Conservation (phyloP, 257 asterid species). For the Solanum paucissectum region DNA sequence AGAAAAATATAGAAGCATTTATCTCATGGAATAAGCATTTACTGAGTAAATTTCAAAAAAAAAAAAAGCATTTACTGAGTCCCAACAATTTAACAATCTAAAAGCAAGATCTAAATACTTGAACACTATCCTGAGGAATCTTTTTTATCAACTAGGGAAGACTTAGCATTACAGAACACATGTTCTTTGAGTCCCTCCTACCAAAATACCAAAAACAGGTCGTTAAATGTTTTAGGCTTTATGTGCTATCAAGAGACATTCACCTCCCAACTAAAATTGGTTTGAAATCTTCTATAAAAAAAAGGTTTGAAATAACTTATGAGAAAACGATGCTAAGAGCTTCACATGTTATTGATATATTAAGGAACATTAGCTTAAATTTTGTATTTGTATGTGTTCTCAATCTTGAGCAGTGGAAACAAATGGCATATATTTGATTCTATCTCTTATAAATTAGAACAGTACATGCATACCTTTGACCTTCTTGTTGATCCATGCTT, state of each 20-base stretch:
- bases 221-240: neutral
- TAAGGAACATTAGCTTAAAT: neutral
- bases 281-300: neutral
- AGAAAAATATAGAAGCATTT: neutral
- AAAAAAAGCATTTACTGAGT: neutral
- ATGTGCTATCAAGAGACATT: neutral
- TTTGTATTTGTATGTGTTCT: neutral
- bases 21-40: neutral
- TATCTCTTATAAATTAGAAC: neutral
- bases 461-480: slow-evolving; percentile 40
- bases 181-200: neutral
- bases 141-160: neutral
- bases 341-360: neutral
- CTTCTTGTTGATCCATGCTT: slow-evolving; percentile 73
- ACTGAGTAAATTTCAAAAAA: too few relatives aligned
- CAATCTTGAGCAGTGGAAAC: neutral
- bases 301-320: neutral
- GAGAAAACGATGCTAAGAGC: neutral
- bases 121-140: neutral
- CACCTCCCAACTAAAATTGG: neutral
- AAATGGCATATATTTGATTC: neutral
- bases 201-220: neutral
- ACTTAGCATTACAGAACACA: neutral
- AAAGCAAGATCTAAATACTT: neutral
- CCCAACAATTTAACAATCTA: neutral